Base-by-base conservation (phyloP, 2,329 filamentous ascomycete genomes). In the Trichoderma afroharzianum region DNA sequence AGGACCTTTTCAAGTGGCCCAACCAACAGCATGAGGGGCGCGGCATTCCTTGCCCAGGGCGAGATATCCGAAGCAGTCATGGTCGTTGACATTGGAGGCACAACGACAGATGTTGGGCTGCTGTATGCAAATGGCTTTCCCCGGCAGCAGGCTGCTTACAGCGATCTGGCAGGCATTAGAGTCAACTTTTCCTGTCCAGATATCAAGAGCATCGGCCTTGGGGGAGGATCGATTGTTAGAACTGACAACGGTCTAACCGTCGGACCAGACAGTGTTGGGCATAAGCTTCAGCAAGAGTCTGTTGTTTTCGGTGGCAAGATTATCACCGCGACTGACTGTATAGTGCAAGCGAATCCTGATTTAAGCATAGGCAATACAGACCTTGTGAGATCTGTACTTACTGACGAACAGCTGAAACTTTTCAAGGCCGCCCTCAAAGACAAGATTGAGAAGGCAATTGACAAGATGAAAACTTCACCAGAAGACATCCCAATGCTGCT, bases 51-150 rank as follows among this genome's bases (percentile, higher is more conserved):
- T 12, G 81, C 83, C 0, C 80, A 83, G 50, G 77, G 77, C 4
- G 73, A 80, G n/a, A 68, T 76, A 24, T 77, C 79, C 3, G 80
- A 84, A 69, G 79, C 81, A 0, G 80, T 85, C 74, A 87, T 91
- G 81, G 89, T 92, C 0, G 86, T 91, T 2, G 90, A 92, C 75
- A 87, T 92, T 68, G 90, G 90, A 0, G 90, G 90, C 3, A 92
- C 90, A 0, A 92, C 90, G 0, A 87, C 88, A 0, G 90, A 92
- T 74, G 87, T 91, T 12, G 89, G 90, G 0, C 78, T 90, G 0
- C 78, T 92, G 4, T 83, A 89, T 7, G 83, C 86, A 0, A 91
- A 87, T 63, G 90, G 90, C 0, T 90, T 92, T 63, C 90, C 90
- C 0, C 83, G 89, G 36, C 88, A 91, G 77, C 86, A 88, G 63